Evolutionary conservation across 2,329 filamentous ascomycete species (phyloP), one percentile per base, ranked within the genome.

Genomic region (Penicillium sp.): DNA sequence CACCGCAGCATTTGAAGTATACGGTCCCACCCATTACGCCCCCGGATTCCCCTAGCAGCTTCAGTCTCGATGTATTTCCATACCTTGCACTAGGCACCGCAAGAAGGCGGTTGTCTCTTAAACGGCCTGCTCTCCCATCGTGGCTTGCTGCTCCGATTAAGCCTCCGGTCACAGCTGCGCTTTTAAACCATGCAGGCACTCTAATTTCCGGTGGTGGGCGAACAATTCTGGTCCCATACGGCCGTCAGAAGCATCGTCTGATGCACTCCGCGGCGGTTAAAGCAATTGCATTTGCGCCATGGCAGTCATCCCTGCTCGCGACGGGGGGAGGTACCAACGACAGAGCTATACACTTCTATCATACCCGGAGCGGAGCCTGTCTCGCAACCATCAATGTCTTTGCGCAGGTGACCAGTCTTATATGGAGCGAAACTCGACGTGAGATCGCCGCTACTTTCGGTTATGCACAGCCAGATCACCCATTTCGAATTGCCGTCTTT

Each of bases 371-470:
- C 0, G 94, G 93, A 5, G 86, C 91, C 2, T 87, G 87, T 58
- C 83, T 99, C 31, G 93, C 93, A 2, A 95, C 89, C 2, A 97
- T 99, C 68, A 89, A 92, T 60, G 94, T 96, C 41, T 88, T 90
- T 37, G 91, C 94, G 2, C 94, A 99, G 77, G 91, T 99, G 49
- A 99, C 94, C 0, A 90, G 90, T 48, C 81, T 99, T 31, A 88
- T 96, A 58, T 99, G 91, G 93, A 94, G 90, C 53, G 89, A 84
- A 29, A 93, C 87, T 12, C 84, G 90, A 12, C 86, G 89, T 38
- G 94, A 97, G 73, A 94, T 99, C 62, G 90, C 86, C 0, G 94
- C 92, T 1, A 97, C 93, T 0, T 97, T 99, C 75, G 93, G 94
- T 5, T 97, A 95, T 70, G 86, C 93, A 4, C 89, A 96, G 65